A percentile compares a stretch with the other conserved stretches of the same genome.
These are phyloP conservation scores for Trichoderma erinaceum DNA, from an alignment of 495 filamentous ascomycete species.

Conservation along the genomic window DNA sequence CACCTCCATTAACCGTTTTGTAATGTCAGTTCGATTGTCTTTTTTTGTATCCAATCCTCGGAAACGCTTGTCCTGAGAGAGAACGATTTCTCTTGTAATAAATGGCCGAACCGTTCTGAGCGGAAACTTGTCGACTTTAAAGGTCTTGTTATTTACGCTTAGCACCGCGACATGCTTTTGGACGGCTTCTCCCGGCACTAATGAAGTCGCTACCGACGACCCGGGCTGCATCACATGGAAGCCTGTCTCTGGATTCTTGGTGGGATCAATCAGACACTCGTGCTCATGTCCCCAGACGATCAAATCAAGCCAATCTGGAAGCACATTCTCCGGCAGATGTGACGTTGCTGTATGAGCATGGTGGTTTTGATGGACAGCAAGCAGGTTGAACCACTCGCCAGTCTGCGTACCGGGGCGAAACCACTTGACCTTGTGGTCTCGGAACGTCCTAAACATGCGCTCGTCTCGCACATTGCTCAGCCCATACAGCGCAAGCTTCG, in stretches of 20 bases:
- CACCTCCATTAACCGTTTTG: conserved; percentile 63
- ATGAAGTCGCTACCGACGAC: conserved; percentile 89
- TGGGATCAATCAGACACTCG: conserved; percentile 85
- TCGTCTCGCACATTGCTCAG: conserved; percentile 97
- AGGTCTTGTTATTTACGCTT: conserved; percentile 74
- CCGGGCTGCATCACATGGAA: conserved; percentile 98
- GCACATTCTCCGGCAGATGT: conserved; percentile 89
- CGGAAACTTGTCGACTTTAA: conserved; percentile 71
- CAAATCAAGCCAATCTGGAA: conserved; percentile 86
- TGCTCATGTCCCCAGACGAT: conserved; percentile 98
- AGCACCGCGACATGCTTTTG: conserved; percentile 85
- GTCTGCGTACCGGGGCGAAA: conserved; percentile 78
- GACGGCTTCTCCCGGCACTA: conserved; percentile 84
- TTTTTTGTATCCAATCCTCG: conserved; percentile 71
- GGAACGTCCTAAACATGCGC: conserved; percentile 84
- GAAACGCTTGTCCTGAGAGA: conserved; percentile 69
- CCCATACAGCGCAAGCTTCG: conserved; percentile 91
- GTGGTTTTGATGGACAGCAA: conserved; percentile 96
- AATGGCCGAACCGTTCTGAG: conserved; percentile 90
- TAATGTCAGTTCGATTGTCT: conserved; percentile 75
- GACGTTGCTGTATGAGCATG: conserved; percentile 82
- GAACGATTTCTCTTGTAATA: conserved; percentile 72
- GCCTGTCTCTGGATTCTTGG: conserved; percentile 72
- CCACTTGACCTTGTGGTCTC: conserved; percentile 90
- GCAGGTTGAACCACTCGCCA: conserved; percentile 92